Evolutionary conservation across 495 filamentous ascomycete genomes (phyloP).

Genomic region (Penicillium waksmanii): DNA sequence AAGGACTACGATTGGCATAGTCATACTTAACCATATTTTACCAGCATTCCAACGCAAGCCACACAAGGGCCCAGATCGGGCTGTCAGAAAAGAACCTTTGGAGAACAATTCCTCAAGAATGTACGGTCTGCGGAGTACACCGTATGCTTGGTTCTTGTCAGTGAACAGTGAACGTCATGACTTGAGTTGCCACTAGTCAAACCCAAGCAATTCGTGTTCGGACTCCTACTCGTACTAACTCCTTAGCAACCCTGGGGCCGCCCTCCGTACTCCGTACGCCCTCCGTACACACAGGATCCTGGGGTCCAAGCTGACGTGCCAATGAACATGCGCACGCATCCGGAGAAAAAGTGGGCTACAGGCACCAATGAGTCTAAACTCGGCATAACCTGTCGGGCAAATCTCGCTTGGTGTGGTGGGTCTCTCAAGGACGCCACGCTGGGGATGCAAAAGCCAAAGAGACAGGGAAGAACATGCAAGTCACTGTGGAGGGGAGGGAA

Average conservation of each 20-base stretch:
- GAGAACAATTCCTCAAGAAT: neutral
- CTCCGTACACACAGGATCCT: conserved; percentile 27
- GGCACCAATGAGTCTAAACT: conserved; percentile 24
- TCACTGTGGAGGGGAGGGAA: conserved; percentile 6
- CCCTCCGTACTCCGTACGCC: conserved; percentile 4
- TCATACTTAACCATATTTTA: neutral
- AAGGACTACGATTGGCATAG: conserved; percentile 2
- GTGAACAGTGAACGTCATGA: conserved; percentile 35
- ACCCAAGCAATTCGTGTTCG: conserved; percentile 22
- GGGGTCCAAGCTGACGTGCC: conserved; percentile 31
- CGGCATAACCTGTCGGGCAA: conserved; percentile 14
- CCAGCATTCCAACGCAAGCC: conserved; percentile 7
- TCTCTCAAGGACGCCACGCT: conserved; percentile 24
- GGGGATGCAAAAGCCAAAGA: conserved; percentile 8
- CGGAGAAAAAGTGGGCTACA: conserved; percentile 36
- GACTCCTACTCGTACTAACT: neutral
- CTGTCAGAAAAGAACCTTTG: conserved; percentile 2
- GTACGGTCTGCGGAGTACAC: neutral
- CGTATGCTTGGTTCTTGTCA: too few relatives aligned
- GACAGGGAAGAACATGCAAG: conserved; percentile 5
- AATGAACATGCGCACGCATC: conserved; percentile 31
- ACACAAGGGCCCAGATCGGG: conserved; percentile 3
- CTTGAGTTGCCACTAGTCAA: conserved; percentile 27
- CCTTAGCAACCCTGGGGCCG: conserved; percentile 11
- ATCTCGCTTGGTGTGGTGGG: conserved; percentile 24